These are phyloP conservation scores for Nicotiana rustica DNA, from an alignment of 305 asterid genomes.

Conservation along the genomic window DNA sequence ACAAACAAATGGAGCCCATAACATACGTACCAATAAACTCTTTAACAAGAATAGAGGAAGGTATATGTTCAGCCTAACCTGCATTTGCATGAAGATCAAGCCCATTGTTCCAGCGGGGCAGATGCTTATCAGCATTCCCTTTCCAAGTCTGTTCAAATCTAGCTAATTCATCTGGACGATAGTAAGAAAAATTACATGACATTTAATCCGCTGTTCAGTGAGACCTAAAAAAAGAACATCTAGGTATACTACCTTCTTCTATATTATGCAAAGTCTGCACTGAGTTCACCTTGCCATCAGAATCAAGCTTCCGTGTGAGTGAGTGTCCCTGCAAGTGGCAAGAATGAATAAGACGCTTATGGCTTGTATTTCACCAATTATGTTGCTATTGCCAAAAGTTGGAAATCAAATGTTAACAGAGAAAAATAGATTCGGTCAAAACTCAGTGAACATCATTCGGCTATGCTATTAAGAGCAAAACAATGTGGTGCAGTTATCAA, in stretches of 20 bases:
- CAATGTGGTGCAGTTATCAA: not conserved
- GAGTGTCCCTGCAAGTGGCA: slow-evolving; percentile 72
- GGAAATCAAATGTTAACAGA: not conserved
- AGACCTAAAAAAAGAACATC: not conserved
- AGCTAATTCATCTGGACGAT: slow-evolving; percentile 67
- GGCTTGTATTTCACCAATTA: not conserved
- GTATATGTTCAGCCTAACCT: slow-evolving; percentile 39
- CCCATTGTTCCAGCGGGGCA: slow-evolving; percentile 48
- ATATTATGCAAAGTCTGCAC: slow-evolving; percentile 77
- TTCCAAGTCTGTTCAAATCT: slow-evolving; percentile 80
- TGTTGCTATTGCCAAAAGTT: not conserved
- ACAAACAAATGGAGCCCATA: not conserved
- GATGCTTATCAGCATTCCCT: slow-evolving; percentile 51
- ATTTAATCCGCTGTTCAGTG: slow-evolving; percentile 30
- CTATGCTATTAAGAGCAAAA: not conserved
- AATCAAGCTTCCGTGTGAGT: slow-evolving; percentile 68
- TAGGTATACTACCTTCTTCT: slow-evolving; percentile 61
- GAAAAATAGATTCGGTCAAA: not conserved
- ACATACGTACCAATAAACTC: not conserved
- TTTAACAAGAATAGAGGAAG: not conserved
- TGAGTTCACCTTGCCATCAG: slow-evolving; percentile 83
- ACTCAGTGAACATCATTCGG: not conserved
- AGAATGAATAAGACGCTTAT: slow-evolving; percentile 3
- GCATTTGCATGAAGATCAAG: slow-evolving; percentile 40
- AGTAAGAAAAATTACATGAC: not conserved